A percentile compares a stretch with the other conserved stretches of the same genome.
phyloP scores from a whole-genome alignment of 257 asterid genomes.

The Nicotiana attenuata region DNA sequence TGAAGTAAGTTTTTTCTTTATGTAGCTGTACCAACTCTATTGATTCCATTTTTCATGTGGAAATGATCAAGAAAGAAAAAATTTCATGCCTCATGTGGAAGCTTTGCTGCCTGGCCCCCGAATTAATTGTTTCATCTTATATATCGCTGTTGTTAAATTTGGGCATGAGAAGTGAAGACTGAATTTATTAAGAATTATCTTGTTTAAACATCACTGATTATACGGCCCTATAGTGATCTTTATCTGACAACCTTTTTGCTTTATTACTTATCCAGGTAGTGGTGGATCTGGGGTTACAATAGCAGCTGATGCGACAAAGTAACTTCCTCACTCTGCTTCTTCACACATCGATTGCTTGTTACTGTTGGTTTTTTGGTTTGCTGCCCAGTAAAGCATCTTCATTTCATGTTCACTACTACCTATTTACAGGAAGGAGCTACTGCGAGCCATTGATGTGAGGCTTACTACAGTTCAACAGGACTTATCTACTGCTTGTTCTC shows the following conservation, averaged over 20 bases:
- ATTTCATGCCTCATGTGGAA: background rate
- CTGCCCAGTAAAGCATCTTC: background rate
- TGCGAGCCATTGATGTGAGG: conserved; percentile 89
- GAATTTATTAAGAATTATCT: background rate
- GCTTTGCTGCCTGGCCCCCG: background rate
- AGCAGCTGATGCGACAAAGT: conserved; percentile 87
- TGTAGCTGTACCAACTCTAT: too few relatives aligned
- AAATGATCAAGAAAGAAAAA: background rate
- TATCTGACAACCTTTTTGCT: background rate
- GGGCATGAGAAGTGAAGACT: background rate
- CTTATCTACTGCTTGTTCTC: conserved; percentile 60
- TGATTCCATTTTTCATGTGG: background rate
- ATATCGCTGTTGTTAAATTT: background rate
- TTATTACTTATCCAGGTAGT: conserved; percentile 47
- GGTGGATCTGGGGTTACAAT: conserved; percentile 51
- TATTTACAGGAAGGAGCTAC: conserved; percentile 74
- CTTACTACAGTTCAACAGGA: conserved; percentile 77
- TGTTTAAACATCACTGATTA: background rate
- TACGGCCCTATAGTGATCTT: background rate
- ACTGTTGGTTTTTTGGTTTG: background rate
- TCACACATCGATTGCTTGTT: background rate
- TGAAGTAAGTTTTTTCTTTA: background rate
- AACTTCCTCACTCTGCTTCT: conserved; percentile 23
- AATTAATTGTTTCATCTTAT: background rate
- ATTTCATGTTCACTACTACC: conserved; percentile 9